Percentiles rank a stretch among this genome's conserved stretches.
Evolutionary conservation across 2,329 filamentous ascomycete species (phyloP).

Genomic region (Colletotrichum brevisporum): DNA sequence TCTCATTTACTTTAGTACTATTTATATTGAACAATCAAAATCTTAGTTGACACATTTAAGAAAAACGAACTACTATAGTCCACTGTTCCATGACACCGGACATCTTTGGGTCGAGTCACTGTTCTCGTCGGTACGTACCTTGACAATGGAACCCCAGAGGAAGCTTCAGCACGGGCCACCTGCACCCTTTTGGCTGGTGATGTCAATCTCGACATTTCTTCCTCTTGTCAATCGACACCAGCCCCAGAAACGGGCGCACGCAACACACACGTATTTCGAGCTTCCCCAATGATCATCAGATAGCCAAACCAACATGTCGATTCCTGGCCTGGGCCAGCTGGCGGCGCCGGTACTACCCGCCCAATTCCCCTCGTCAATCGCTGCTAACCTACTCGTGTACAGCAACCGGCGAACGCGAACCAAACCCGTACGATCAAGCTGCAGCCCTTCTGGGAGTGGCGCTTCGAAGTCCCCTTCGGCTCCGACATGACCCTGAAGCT

Average conservation of each 20-base stretch:
- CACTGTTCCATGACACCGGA: no score
- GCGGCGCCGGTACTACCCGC: constrained; percentile 66
- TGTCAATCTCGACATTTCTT: background rate
- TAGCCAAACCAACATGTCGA: constrained; percentile 69
- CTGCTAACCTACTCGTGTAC: constrained; percentile 13
- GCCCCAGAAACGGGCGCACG: background rate
- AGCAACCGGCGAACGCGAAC: constrained; percentile 52
- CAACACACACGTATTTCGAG: background rate
- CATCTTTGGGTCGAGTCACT: no score
- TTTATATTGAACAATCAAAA: no score
- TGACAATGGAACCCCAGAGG: no score
- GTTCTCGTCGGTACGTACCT: no score
- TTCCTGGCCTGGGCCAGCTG: constrained; percentile 80
- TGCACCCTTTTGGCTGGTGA: background rate
- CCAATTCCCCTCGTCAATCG: constrained; percentile 35
- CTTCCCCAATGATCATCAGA: constrained; percentile 20
- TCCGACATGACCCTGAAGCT: constrained; percentile 70
- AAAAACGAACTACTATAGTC: no score
- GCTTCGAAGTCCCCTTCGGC: constrained; percentile 77
- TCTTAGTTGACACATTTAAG: no score
- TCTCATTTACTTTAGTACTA: no score
- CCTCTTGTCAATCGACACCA: background rate
- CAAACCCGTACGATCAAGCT: constrained; percentile 66
- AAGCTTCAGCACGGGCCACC: no score
- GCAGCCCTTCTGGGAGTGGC: constrained; percentile 79